These are phyloP conservation scores for Candida takata DNA, from an alignment of 805 yeast genomes.

Conservation along the genomic window DNA sequence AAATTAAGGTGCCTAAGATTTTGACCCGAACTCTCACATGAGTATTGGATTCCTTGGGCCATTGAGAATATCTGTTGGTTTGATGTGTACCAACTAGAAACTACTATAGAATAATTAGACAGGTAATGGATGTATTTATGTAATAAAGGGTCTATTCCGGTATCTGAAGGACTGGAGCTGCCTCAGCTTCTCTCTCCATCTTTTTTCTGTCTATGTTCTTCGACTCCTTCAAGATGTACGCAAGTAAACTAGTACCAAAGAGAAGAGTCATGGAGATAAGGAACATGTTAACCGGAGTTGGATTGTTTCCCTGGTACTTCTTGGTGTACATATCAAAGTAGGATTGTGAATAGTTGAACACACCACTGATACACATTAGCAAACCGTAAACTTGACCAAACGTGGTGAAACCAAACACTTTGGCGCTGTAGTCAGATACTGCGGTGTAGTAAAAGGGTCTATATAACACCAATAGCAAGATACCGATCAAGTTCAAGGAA, in stretches of 20 bases:
- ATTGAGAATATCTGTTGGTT: no score
- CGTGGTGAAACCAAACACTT: conserved; percentile 87
- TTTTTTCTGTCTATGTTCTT: conserved; percentile 38
- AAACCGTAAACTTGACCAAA: conserved; percentile 91
- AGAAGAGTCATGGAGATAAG: conserved; percentile 49
- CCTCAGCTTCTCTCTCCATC: conserved; percentile 58
- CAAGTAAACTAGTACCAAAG: conserved; percentile 23
- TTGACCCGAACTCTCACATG: no score
- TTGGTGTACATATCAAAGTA: conserved; percentile 67
- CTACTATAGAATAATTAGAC: background rate
- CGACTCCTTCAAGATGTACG: conserved; percentile 30
- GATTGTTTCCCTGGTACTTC: conserved; percentile 59
- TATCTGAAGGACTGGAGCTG: conserved; percentile 41
- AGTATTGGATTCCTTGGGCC: no score
- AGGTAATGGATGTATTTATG: background rate
- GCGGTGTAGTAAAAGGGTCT: conserved; percentile 93
- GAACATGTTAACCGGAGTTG: conserved; percentile 63
- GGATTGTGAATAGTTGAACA: conserved; percentile 70
- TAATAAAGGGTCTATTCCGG: conserved; percentile 26
- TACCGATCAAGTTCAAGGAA: conserved; percentile 56
- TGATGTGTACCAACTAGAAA: no score
- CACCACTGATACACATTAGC: conserved; percentile 73
- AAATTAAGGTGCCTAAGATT: no score
- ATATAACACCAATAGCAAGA: conserved; percentile 65
- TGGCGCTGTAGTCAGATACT: conserved; percentile 85